Evolutionary conservation across 2,329 filamentous ascomycete genomes (phyloP), one percentile per base, ranked within the genome.

Genomic region (Corinectria fuckeliana): DNA sequence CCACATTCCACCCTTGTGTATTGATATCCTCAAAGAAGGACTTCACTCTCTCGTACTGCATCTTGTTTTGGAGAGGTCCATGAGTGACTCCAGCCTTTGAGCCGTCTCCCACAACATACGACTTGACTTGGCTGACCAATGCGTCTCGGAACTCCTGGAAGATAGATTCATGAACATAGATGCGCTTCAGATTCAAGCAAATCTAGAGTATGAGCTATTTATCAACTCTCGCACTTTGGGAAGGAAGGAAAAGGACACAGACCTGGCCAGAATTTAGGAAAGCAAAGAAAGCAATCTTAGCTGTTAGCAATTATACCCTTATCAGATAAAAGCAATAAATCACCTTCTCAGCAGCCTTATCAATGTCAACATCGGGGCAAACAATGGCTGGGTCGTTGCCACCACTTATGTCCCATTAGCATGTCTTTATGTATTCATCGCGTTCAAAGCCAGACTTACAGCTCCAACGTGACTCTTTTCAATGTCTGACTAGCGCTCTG

Each of bases 361-460:
- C 67, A 3, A 87, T 75, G 57, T 88, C 82, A 7, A 87, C 83
- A 61, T 88, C 85, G 1, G 79, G 78, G 30, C 81, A 78, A 30
- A 88, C 77, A 63, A 88, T 85, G n/a, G 82, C 81, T 1, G 85
- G 80, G 61, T 88, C 85, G 67, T 88, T 88, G 25, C 85, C 86
- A 39, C 85, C 66, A 14, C 65, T 66, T 32, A 2, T 0, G 13
- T 25, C 8, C 6, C 23, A 5, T 42, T 11, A 42, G 38, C 11
- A 42, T 25, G 14, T 42, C 38, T 25, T 42, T 4, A 23, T n/a
- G 9, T 0, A 3, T 1, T 1, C 2, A 30, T 62, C 26, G 83
- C 23, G 3, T 28, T 18, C 18, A 9, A 28, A 4, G 6, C 13
- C n/a, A 25, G 18, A 54, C 66, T 59, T 50, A 71, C 71, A 88